Evolutionary conservation across 345 rosid genomes (phyloP).

Genomic region (Euphorbia pulcherrima): DNA sequence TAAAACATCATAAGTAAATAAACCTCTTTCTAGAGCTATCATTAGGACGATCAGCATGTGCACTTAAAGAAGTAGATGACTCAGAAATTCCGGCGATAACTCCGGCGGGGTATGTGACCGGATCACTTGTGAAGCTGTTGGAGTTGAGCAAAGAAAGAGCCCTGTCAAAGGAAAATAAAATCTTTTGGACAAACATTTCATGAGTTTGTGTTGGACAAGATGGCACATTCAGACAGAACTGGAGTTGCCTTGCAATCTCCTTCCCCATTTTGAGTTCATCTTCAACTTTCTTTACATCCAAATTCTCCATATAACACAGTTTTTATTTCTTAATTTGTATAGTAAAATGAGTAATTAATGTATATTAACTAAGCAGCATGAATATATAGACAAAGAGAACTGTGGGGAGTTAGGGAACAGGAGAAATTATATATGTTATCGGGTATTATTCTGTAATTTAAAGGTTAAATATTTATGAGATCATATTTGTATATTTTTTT

Average conservation of each 20-base stretch:
- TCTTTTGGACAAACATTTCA: conserved; percentile 43
- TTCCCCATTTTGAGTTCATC: conserved; percentile 56
- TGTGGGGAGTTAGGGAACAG: too few species aligned
- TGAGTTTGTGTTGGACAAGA: conserved; percentile 45
- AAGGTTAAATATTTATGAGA: too few species aligned
- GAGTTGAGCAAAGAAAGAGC: conserved; percentile 50
- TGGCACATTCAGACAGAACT: conserved; percentile 31
- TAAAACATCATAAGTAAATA: not conserved
- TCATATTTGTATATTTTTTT: too few species aligned
- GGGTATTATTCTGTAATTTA: too few species aligned
- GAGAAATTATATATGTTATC: too few species aligned
- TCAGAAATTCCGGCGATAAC: conserved; percentile 27
- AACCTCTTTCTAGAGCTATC: conserved; percentile 42
- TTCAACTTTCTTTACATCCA: conserved; percentile 51
- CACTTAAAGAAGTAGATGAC: conserved; percentile 42
- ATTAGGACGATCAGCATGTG: conserved; percentile 61
- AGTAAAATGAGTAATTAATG: not conserved
- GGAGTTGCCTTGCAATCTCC: conserved; percentile 56
- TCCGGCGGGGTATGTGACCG: not conserved
- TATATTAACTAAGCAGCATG: not conserved
- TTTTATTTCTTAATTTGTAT: too few species aligned
- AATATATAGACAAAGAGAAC: too few species aligned
- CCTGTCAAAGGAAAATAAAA: conserved; percentile 55
- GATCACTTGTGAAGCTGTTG: conserved; percentile 18
- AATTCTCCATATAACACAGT: conserved; percentile 30